Percentiles rank a stretch among this genome's conserved stretches.
These are phyloP conservation scores for Novakomyces olei DNA, from an alignment of 805 yeast species.

Conservation along the genomic window DNA sequence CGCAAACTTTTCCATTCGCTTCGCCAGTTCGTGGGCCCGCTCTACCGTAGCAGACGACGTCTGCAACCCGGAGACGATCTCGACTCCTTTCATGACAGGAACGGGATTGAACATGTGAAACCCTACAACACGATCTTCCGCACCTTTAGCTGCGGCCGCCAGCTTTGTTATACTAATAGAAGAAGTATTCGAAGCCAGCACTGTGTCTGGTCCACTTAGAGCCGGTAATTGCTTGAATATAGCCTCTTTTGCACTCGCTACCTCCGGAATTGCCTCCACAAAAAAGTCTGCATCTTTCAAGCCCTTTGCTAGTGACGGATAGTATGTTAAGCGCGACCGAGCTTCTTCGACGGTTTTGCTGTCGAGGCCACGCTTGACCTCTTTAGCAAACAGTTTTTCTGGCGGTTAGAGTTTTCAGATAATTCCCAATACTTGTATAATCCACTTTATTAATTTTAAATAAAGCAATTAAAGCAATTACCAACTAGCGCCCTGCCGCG, in stretches of 20 bases:
- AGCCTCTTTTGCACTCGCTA: conserved; percentile 16
- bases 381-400: no score
- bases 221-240: conserved; percentile 18
- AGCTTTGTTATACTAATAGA: conserved; percentile 22
- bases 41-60: conserved; percentile 18
- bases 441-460: no score
- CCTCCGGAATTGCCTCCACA: conserved; percentile 25
- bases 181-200: conserved; percentile 23
- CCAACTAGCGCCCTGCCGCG: no score
- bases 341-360: no score
- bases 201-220: conserved; percentile 13
- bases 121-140: conserved; percentile 21
- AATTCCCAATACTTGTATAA: no score
- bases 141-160: conserved; percentile 22
- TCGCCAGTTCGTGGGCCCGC: conserved; percentile 15
- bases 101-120: conserved; percentile 27
- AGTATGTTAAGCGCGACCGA: no score
- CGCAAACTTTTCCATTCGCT: conserved; percentile 18
- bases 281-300: conserved; percentile 21
- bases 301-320: no score
- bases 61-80: conserved; percentile 21
- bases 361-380: no score
- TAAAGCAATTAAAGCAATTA: no score
- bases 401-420: no score
- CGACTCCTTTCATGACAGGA: conserved; percentile 24